Conservation (phyloP, 305 asterid genomes). For the Fraxinus paxiana region DNA sequence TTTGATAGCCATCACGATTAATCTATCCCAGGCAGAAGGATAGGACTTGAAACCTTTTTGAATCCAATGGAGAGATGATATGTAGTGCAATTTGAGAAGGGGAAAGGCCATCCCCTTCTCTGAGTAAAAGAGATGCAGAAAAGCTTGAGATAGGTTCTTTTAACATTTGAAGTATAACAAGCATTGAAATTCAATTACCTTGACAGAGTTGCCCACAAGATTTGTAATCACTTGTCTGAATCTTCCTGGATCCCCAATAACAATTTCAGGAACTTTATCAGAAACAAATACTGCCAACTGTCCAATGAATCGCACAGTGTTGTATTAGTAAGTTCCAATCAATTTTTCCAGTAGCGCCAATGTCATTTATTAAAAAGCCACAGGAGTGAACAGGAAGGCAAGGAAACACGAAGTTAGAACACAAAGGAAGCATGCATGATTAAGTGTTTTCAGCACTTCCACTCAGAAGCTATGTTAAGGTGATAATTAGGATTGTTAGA, state of each 20-base stretch:
- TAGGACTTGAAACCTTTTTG: not conserved
- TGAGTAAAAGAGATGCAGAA: not conserved
- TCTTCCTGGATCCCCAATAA: slow-evolving; percentile 92
- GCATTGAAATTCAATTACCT: slow-evolving; percentile 50
- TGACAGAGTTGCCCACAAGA: slow-evolving; percentile 91
- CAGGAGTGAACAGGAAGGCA: not conserved
- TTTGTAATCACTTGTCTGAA: slow-evolving; percentile 90
- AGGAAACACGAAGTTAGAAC: slow-evolving; percentile 8
- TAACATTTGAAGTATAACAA: not conserved
- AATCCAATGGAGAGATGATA: not conserved
- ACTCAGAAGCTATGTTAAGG: not conserved
- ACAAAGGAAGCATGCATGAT: not conserved
- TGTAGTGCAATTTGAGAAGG: not conserved
- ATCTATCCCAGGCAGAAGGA: not conserved
- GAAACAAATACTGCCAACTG: slow-evolving; percentile 92
- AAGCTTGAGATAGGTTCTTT: not conserved
- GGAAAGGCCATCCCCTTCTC: not conserved
- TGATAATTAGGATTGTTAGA: not conserved
- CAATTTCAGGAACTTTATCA: slow-evolving; percentile 79
- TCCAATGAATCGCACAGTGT: slow-evolving; percentile 31
- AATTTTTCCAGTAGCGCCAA: not conserved
- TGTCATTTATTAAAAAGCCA: slow-evolving; percentile 6
- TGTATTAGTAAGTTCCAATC: not conserved
- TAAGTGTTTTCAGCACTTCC: not conserved
- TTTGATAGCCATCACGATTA: not conserved